Evolutionary conservation across 139 green algal species (phyloP).

Genomic region (Choricystis sp.): DNA sequence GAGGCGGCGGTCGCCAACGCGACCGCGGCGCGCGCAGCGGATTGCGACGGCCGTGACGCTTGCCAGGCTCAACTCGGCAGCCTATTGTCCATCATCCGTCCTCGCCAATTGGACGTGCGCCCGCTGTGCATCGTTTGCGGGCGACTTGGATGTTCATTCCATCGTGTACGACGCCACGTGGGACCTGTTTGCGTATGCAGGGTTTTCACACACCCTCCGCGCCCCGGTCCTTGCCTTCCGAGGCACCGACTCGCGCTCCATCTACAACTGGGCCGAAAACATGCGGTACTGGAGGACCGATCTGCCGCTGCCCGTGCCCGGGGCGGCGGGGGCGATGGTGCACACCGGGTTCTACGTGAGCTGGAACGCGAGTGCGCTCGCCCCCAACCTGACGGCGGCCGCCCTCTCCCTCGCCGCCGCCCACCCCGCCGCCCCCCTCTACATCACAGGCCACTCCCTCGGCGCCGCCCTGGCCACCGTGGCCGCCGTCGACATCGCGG

Average conservation of each 20-base stretch:
- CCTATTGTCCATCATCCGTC: conserved; percentile 43
- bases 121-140: conserved; percentile 18
- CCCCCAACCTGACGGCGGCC: conserved; percentile 20
- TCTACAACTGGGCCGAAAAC: conserved; percentile 54
- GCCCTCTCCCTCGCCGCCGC: conserved; percentile 3
- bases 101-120: conserved; percentile 56
- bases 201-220: conserved; percentile 31
- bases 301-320: conserved; percentile 20
- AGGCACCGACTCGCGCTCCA: conserved; percentile 47
- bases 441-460: conserved; percentile 34
- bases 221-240: conserved; percentile 51
- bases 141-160: conserved; percentile 19
- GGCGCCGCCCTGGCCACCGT: conserved; percentile 42
- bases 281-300: conserved; percentile 54
- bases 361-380: conserved; percentile 25
- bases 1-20: background rate
- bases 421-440: conserved; percentile 14
- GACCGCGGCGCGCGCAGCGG: background rate
- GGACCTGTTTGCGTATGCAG: conserved; percentile 52
- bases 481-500: conserved; percentile 28
- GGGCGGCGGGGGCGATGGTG: conserved; percentile 14
- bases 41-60: background rate
- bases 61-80: background rate
- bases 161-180: conserved; percentile 44
- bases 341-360: conserved; percentile 36